These are phyloP conservation scores for Phytophthora tentaculata DNA, from an alignment of 352 stramenopile species.

Conservation along the genomic window DNA sequence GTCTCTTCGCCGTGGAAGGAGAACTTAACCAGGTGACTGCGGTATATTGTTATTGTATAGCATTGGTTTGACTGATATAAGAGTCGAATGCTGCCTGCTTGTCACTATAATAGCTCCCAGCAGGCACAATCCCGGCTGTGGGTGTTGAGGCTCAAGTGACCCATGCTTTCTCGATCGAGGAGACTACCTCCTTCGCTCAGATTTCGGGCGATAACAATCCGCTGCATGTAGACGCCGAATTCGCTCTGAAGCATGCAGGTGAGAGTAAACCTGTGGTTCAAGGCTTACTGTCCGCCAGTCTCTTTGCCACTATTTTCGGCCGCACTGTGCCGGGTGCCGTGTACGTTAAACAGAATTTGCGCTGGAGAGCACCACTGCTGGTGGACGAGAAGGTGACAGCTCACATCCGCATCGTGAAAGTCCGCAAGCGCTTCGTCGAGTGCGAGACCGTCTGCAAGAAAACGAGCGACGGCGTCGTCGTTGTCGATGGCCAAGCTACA, in stretches of 20 bases:
- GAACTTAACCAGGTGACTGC: constrained; percentile 38
- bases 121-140: constrained; percentile 50
- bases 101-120: constrained; percentile 48
- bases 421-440: constrained; percentile 76
- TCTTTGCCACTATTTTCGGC: constrained; percentile 88
- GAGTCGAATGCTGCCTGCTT: too few relatives aligned
- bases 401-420: constrained; percentile 64
- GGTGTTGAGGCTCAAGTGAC: constrained; percentile 66
- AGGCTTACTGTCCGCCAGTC: constrained; percentile 78
- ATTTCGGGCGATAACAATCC: constrained; percentile 81
- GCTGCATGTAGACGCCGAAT: constrained; percentile 70
- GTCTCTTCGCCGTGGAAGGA: constrained; percentile 40
- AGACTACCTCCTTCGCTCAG: constrained; percentile 66
- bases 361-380: constrained; percentile 68
- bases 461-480: constrained; percentile 47
- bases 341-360: constrained; percentile 78
- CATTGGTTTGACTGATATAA: constrained; percentile 1
- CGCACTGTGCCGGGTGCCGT: constrained; percentile 70
- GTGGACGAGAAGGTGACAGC: constrained; percentile 67
- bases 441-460: constrained; percentile 75
- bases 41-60: not conserved
- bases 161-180: constrained; percentile 64
- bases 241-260: constrained; percentile 33
- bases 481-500: constrained; percentile 73
- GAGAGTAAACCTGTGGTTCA: constrained; percentile 67